These are phyloP conservation scores for Trypanosomatidae sp. DNA, from an alignment of 208 protist genomes.

Conservation along the genomic window DNA sequence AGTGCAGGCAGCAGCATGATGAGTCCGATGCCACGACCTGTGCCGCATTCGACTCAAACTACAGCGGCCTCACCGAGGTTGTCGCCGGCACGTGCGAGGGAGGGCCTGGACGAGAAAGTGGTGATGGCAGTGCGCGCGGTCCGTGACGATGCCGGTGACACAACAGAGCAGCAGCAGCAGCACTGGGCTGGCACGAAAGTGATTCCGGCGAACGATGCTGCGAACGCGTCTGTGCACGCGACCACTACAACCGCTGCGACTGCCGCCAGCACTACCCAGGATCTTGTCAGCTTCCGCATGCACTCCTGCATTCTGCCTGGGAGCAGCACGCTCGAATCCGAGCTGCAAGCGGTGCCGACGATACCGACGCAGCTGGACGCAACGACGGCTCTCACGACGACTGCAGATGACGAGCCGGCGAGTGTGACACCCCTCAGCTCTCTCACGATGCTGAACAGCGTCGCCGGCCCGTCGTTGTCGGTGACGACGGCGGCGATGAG, in stretches of 20 bases:
- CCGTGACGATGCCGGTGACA: background rate
- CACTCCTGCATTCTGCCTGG: constrained; percentile 4
- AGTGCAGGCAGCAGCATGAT: constrained; percentile 21
- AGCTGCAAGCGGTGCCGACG: background rate
- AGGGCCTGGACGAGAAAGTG: background rate
- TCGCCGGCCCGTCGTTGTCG: constrained; percentile 6
- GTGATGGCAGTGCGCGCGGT: background rate
- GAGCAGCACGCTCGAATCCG: background rate
- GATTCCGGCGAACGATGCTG: background rate
- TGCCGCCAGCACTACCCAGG: background rate
- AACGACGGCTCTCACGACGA: background rate
- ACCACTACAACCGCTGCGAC: background rate
- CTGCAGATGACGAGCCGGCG: background rate
- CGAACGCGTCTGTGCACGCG: background rate
- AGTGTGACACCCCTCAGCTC: constrained; percentile 10
- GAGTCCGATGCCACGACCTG: constrained; percentile 34
- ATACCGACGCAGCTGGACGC: constrained; percentile 3
- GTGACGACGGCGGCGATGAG: constrained; percentile 6
- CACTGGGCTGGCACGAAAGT: background rate
- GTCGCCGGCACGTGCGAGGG: constrained; percentile 10
- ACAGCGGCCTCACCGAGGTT: background rate
- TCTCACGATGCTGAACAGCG: background rate
- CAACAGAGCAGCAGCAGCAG: background rate
- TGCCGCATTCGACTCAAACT: constrained; percentile 1
- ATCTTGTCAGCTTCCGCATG: constrained; percentile 1